Conservation (phyloP, 73 alveolate species). For the Paramecium biaurelia region DNA sequence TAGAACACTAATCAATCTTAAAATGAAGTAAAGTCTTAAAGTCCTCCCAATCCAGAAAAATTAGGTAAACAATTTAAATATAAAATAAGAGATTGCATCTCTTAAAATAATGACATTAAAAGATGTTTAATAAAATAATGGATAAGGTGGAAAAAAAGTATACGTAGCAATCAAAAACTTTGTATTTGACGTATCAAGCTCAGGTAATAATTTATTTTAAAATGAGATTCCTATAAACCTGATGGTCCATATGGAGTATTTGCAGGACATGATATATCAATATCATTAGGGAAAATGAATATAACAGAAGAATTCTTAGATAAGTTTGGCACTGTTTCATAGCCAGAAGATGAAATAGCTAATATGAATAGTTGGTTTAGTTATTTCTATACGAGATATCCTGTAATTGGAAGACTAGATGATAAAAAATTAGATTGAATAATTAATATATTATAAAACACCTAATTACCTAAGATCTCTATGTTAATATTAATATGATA, state of each 20-base stretch:
- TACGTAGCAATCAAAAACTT: background rate
- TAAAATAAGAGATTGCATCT: background rate
- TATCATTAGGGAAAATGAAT: constrained; percentile 40
- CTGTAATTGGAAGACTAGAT: background rate
- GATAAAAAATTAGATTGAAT: background rate
- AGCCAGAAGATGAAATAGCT: constrained; percentile 37
- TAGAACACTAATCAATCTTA: background rate
- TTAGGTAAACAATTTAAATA: background rate
- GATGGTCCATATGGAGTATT: constrained; percentile 38
- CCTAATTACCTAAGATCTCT: no score
- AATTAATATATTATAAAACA: background rate
- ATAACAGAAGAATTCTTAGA: background rate
- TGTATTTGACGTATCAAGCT: constrained; percentile 12
- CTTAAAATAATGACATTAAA: background rate
- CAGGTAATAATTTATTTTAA: background rate
- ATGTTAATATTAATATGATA: no score
- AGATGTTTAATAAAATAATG: background rate
- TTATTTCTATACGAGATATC: background rate
- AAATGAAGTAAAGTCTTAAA: background rate
- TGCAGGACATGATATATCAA: constrained; percentile 26
- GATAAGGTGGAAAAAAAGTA: background rate
- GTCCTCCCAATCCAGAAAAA: background rate
- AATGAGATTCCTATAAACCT: background rate
- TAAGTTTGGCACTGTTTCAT: background rate
- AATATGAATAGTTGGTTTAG: constrained; percentile 49